Evolutionary conservation across 768 basidiomycete species (phyloP).

Genomic region (Suillus bovinus): DNA sequence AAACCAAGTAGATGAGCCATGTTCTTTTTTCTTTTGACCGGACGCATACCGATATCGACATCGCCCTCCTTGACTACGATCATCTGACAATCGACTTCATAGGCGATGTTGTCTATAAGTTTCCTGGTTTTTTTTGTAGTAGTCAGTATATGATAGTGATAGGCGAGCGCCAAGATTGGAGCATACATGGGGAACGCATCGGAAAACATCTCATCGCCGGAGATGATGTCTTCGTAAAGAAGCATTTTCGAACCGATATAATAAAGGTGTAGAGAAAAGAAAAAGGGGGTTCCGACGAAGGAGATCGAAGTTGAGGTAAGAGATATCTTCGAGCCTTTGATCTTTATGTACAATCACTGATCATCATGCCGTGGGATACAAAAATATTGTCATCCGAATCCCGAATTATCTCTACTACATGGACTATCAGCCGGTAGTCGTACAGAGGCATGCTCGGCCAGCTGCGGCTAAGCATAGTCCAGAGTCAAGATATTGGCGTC

Average conservation of each 20-base stretch:
- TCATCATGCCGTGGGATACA: constrained; percentile 16
- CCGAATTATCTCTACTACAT: constrained; percentile 38
- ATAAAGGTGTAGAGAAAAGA: constrained; percentile 10
- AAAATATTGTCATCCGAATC: constrained; percentile 21
- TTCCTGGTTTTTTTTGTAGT: constrained; percentile 51
- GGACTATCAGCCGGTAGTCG: constrained; percentile 81
- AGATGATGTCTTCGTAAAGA: constrained; percentile 71
- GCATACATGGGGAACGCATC: constrained; percentile 88
- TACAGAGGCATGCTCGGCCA: constrained; percentile 58
- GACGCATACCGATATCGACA: constrained; percentile 78
- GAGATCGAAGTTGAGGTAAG: constrained; percentile 2
- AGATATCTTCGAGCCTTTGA: constrained; percentile 1
- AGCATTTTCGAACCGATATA: constrained; percentile 51
- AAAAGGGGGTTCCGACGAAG: constrained; percentile 10
- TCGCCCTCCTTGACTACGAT: constrained; percentile 76
- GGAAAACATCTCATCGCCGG: constrained; percentile 89
- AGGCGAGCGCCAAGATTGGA: constrained; percentile 2
- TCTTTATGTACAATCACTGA: constrained; percentile 19
- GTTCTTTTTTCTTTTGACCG: background rate
- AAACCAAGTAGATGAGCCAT: background rate
- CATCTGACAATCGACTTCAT: constrained; percentile 81
- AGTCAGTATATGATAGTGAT: constrained; percentile 7
- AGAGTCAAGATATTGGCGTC: constrained; percentile 85
- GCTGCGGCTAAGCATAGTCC: constrained; percentile 59
- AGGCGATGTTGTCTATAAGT: constrained; percentile 72